Conservation (phyloP, 2,329 filamentous ascomycete species). For the Alternaria sp. region DNA sequence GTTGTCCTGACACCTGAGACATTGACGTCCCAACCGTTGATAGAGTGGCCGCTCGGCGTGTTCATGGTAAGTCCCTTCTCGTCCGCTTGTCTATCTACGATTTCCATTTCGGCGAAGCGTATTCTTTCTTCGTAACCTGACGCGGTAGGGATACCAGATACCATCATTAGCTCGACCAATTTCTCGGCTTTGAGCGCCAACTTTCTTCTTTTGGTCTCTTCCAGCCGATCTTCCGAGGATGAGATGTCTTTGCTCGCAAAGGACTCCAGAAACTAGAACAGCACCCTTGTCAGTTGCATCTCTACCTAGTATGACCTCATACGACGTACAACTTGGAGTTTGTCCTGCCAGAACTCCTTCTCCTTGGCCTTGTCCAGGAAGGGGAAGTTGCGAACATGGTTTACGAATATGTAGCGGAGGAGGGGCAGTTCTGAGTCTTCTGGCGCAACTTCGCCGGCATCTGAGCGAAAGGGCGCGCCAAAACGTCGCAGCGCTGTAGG, state of each 20-base stretch:
- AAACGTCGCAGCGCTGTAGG: conserved; percentile 94
- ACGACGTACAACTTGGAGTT: conserved; percentile 82
- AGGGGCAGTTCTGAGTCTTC: conserved; percentile 94
- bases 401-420: conserved; percentile 94
- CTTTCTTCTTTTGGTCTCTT: conserved; percentile 95
- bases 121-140: conserved; percentile 98
- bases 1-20: conserved; percentile 86
- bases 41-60: conserved; percentile 86
- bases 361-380: conserved; percentile 96
- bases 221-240: conserved; percentile 91
- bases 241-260: conserved; percentile 98
- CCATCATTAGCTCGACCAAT: conserved; percentile 98
- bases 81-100: conserved; percentile 91
- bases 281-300: conserved; percentile 27
- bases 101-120: conserved; percentile 94
- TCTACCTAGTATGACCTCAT: conserved; percentile 10
- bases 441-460: conserved; percentile 90
- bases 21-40: conserved; percentile 98
- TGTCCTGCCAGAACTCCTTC: conserved; percentile 99
- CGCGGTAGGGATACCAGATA: conserved; percentile 92
- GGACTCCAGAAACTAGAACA: conserved; percentile 83
- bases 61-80: conserved; percentile 88
- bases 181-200: conserved; percentile 93
- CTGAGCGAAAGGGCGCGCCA: conserved; percentile 92
- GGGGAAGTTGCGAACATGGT: conserved; percentile 97